A percentile compares a stretch with the other conserved stretches of the same genome.
These are phyloP conservation scores for Talaromyces ruber DNA, from an alignment of 495 filamentous ascomycete genomes.

Conservation along the genomic window DNA sequence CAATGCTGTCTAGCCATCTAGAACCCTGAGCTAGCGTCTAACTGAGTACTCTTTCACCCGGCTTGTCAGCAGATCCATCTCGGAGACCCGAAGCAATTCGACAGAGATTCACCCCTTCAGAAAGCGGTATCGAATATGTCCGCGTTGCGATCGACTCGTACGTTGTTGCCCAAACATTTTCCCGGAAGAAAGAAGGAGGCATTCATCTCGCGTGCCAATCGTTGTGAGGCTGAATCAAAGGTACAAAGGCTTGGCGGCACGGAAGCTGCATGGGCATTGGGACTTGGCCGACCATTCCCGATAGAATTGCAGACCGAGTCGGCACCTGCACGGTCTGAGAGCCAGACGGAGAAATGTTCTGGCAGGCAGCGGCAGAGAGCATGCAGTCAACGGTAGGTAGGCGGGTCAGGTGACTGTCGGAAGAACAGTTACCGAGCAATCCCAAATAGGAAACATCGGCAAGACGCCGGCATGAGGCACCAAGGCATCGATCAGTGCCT, in stretches of 20 bases:
- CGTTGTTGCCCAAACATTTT: background rate
- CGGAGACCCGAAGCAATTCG: too few species aligned
- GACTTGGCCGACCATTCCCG: background rate
- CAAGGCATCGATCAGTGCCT: background rate
- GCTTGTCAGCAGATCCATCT: too few species aligned
- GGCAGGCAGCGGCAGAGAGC: background rate
- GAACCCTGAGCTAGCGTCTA: too few species aligned
- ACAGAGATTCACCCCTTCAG: too few species aligned
- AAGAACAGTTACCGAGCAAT: background rate
- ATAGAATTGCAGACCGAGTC: background rate
- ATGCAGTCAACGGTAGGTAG: background rate
- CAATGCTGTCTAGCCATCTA: too few species aligned
- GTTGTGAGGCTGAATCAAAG: too few species aligned
- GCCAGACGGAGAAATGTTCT: background rate
- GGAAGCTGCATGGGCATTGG: background rate
- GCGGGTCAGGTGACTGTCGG: background rate
- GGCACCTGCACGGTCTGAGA: background rate
- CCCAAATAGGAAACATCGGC: background rate
- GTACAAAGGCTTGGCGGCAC: too few species aligned
- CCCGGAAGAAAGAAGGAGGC: too few species aligned
- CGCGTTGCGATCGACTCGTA: background rate
- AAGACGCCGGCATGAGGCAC: background rate
- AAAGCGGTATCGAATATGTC: background rate
- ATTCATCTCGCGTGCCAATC: too few species aligned
- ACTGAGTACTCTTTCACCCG: too few species aligned